Base-by-base conservation (phyloP, 768 basidiomycete species). In the Strobilomyces confusus region DNA sequence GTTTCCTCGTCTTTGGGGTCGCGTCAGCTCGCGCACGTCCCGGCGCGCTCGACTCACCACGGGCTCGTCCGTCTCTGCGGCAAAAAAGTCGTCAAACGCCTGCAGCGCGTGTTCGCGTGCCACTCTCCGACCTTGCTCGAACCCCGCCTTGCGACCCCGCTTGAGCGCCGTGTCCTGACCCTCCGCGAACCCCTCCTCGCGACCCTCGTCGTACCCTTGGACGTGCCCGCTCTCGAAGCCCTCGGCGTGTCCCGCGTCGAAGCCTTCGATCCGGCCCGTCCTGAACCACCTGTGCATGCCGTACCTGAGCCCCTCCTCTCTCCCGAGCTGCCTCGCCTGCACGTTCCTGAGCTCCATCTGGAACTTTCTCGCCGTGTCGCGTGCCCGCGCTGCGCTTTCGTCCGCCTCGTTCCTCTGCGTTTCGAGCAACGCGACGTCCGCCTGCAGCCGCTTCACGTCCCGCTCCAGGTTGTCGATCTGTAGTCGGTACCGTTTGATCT, bases 31-130 rank as follows among this genome's bases (percentile, higher is more conserved):
- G 30, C 1, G 19, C 30, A 9, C 26, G 25, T 23, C 26, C 12
- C n/a, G 30, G 7, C 29, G 2, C 17, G 43, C 12, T 37, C 43
- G 12, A 69, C 68, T 67, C 25, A 69, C 68, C 55, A 49, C 63
- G 1, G 47, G 51, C 9, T 62, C 62, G 55, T 70, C 71, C 56
- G 72, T 65, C 54, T 83, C 78, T 58, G 75, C 68, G 22, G 70
- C 69, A 49, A 83, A 66, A 66, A 83, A 80, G 36, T 72, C 72
- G 64, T 86, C 81, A 68, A 86, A 82, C 9, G 80, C 80, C 46
- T 78, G 76, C 25, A 82, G 54, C 1, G 82, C 83, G 56, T 75
- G 76, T 42, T 69, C 67, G 29, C 81, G 76, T 65, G 83, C 82
- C 58, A 80, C 78, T 49, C 65, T 72, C 55, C 73, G 68, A 58